Evolutionary conservation across 805 yeast genomes (phyloP).

Genomic region (Cyberlindnera lachancei): DNA sequence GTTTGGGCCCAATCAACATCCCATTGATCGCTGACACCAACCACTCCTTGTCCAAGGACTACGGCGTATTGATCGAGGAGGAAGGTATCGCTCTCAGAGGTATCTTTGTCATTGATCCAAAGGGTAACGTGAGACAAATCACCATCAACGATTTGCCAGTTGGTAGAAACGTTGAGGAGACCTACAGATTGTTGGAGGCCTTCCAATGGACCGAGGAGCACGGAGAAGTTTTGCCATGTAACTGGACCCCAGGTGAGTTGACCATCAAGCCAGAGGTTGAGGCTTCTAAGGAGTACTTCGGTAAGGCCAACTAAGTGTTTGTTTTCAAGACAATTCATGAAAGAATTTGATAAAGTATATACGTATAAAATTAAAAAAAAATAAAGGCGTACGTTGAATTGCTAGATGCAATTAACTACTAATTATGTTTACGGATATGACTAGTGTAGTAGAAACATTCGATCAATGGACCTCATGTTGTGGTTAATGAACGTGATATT

Average conservation of each 20-base stretch:
- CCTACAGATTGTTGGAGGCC: conserved; percentile 95
- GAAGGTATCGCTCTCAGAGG: conserved; percentile 98
- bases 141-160: conserved; percentile 99
- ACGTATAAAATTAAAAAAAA: no score
- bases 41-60: conserved; percentile 90
- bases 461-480: no score
- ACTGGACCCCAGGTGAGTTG: conserved; percentile 95
- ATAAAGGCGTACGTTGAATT: no score
- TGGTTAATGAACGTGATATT: no score
- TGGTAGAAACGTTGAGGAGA: conserved; percentile 98
- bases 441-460: no score
- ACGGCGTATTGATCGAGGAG: conserved; percentile 95
- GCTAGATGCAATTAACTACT: no score
- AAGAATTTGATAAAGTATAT: no score
- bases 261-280: conserved; percentile 81
- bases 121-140: conserved; percentile 89
- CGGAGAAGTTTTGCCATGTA: conserved; percentile 99
- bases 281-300: conserved; percentile 75
- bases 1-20: conserved; percentile 90
- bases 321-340: no score
- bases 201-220: conserved; percentile 99
- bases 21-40: conserved; percentile 96
- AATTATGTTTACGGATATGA: no score
- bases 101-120: conserved; percentile 95
- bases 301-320: conserved; percentile 46